A percentile compares a stretch with the other conserved stretches of the same genome.
These are phyloP conservation scores for Cutaneotrichosporon sp. DNA, from an alignment of 1,284 basidiomycete species.

Conservation along the genomic window DNA sequence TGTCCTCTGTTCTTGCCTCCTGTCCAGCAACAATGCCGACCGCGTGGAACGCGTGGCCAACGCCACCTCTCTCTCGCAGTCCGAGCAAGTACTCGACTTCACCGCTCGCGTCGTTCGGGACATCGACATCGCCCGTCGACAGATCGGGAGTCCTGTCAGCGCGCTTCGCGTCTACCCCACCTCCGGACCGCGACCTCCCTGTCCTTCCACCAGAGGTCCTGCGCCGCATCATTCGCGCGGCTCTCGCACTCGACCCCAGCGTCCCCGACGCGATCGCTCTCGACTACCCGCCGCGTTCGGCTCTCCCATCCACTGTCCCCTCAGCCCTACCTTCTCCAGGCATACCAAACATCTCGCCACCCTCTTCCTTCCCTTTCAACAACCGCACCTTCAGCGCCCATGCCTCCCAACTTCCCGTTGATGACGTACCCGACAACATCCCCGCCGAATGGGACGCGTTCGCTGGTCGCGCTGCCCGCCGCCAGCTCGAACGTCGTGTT, in stretches of 20 bases:
- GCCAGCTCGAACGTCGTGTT: slow-evolving; percentile 10
- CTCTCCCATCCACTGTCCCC: neutral
- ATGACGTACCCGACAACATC: neutral
- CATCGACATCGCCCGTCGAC: neutral
- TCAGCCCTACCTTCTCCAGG: slow-evolving; percentile 1
- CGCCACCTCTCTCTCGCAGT: slow-evolving; percentile 6
- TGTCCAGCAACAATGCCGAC: slow-evolving; percentile 12
- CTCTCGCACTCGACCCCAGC: slow-evolving; percentile 28
- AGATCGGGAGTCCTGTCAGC: slow-evolving; percentile 15
- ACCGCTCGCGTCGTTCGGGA: neutral
- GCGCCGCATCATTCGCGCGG: slow-evolving; percentile 37
- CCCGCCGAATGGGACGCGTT: slow-evolving; percentile 32
- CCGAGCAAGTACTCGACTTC: slow-evolving; percentile 11
- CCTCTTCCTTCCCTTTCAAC: neutral
- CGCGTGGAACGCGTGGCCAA: slow-evolving; percentile 22
- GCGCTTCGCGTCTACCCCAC: slow-evolving; percentile 13
- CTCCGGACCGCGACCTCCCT: slow-evolving; percentile 7
- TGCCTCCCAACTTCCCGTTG: neutral
- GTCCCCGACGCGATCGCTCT: slow-evolving; percentile 13
- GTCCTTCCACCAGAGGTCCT: slow-evolving; percentile 30
- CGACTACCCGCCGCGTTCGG: slow-evolving; percentile 3
- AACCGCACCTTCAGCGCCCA: neutral
- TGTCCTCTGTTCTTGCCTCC: neutral
- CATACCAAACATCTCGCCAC: neutral
- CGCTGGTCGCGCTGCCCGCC: slow-evolving; percentile 28